These are phyloP conservation scores for Albophoma yamanashiensis DNA, from an alignment of 2,329 filamentous ascomycete genomes.

Conservation along the genomic window DNA sequence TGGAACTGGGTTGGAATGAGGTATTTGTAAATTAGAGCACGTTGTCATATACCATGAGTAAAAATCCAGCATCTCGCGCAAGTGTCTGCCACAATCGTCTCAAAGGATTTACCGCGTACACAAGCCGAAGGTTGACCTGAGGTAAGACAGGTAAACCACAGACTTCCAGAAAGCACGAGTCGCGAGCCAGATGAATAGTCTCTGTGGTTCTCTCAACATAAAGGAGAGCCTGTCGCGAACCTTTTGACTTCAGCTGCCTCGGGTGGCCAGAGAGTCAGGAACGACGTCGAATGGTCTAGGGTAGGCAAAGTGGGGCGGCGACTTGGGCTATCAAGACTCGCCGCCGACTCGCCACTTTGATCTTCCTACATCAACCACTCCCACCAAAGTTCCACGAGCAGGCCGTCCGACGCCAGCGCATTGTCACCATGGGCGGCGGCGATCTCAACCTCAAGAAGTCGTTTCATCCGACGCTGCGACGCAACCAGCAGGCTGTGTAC, in stretches of 20 bases:
- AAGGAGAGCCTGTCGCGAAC: no score
- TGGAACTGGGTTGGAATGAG: not conserved
- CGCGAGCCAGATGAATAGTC: no score
- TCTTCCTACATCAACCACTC: not conserved
- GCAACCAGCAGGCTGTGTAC: slow-evolving; percentile 86
- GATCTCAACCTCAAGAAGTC: slow-evolving; percentile 93
- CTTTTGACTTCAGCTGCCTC: not conserved
- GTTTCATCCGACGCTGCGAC: slow-evolving; percentile 85
- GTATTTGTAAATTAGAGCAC: not conserved
- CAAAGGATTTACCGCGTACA: no score
- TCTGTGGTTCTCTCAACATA: no score
- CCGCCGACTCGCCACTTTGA: not conserved
- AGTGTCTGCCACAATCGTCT: not conserved
- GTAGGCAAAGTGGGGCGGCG: not conserved
- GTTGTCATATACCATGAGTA: not conserved
- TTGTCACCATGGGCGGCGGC: slow-evolving; percentile 71
- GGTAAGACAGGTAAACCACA: no score
- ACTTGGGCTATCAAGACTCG: not conserved
- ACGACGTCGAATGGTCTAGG: not conserved
- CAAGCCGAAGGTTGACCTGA: no score
- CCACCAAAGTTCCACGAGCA: not conserved
- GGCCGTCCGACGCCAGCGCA: not conserved
- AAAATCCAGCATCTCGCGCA: not conserved
- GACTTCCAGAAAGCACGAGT: no score
- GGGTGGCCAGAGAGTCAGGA: no score